Conservation (phyloP, 2,329 filamentous ascomycete genomes). For the Xenoacremonium recifei region DNA sequence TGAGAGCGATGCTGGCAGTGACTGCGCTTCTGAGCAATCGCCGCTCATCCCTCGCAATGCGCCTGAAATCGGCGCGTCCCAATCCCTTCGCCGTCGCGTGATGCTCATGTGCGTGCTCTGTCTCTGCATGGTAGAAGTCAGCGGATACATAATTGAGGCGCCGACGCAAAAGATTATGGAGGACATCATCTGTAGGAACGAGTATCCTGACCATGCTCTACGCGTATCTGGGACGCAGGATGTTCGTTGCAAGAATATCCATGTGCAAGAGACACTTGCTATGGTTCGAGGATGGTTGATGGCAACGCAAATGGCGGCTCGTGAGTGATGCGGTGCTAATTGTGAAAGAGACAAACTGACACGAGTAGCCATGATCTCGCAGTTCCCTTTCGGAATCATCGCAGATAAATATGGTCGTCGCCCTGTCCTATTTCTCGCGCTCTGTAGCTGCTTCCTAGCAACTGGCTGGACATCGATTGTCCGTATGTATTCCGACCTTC, state of each 20-base stretch:
- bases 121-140: slow-evolving; percentile 44
- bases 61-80: slow-evolving; percentile 18
- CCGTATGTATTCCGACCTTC: slow-evolving; percentile 22
- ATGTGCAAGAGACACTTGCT: slow-evolving; percentile 51
- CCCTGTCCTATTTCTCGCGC: slow-evolving; percentile 37
- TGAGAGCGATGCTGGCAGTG: slow-evolving; percentile 9
- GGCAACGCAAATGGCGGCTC: slow-evolving; percentile 46
- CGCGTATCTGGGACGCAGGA: slow-evolving; percentile 31
- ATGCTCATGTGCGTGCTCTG: slow-evolving; percentile 34
- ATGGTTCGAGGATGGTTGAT: slow-evolving; percentile 47
- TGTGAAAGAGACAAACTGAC: slow-evolving; percentile 18
- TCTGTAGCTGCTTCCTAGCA: slow-evolving; percentile 30
- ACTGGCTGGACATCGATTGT: slow-evolving; percentile 29
- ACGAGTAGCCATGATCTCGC: slow-evolving; percentile 40
- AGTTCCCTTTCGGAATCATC: slow-evolving; percentile 46
- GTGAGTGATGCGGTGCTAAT: slow-evolving; percentile 26
- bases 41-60: slow-evolving; percentile 21
- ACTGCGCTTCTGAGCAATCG: slow-evolving; percentile 16
- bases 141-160: slow-evolving; percentile 35
- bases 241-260: slow-evolving; percentile 45
- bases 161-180: slow-evolving; percentile 52
- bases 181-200: slow-evolving; percentile 49
- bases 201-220: slow-evolving; percentile 41
- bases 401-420: slow-evolving; percentile 46
- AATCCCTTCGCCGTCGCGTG: slow-evolving; percentile 27